Evolutionary conservation across 2,329 filamentous ascomycete species (phyloP), one percentile per base, ranked within the genome.

Genomic region (Alternaria hordeiaustralica): DNA sequence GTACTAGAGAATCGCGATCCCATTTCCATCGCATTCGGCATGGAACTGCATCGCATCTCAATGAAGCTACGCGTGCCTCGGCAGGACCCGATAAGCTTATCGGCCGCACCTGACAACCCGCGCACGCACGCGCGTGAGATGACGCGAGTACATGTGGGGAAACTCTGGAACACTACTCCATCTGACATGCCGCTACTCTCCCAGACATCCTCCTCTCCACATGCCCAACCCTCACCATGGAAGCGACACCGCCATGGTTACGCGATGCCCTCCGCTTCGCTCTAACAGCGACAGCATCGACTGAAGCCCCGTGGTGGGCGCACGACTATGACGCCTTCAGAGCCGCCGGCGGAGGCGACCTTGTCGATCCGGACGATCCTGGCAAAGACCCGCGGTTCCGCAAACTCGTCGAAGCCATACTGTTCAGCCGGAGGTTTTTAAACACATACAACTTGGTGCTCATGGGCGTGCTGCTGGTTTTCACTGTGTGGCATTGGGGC

Each of bases 381-480:
- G 75, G 75, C 6, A 75, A 75, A 53, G 77, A 80, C 60, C 79
- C 78, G 6, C 66, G 77, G 25, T 78, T 80, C 55, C 66, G 72
- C 47, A 76, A 75, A 58, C 66, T 81, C 7, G 75, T 81, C 11
- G 75, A 79, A 43, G 78, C 73, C 11, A 75, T 82, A n/a, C 49
- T 79, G 30, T 83, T 78, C 65, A 78, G 78, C 5, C 68, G 80
- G 58, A 70, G 70, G 44, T 77, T 83, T 20, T 60, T 82, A 15
- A 55, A 74, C 10, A 80, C 75, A 0, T 84, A 84, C 55, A 83
- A 84, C 57, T 43, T 76, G 3, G 79, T 79, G 2, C 61, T 83
- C 21, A 25, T 82, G 3, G 76, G 64, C 2, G 65, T 83, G 10
- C 64, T 84, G 41, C 23, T 79, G 2, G 36, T 78, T 3, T 79